Conservation (phyloP, 257 asterid species). For the Solanum appendiculatum region DNA sequence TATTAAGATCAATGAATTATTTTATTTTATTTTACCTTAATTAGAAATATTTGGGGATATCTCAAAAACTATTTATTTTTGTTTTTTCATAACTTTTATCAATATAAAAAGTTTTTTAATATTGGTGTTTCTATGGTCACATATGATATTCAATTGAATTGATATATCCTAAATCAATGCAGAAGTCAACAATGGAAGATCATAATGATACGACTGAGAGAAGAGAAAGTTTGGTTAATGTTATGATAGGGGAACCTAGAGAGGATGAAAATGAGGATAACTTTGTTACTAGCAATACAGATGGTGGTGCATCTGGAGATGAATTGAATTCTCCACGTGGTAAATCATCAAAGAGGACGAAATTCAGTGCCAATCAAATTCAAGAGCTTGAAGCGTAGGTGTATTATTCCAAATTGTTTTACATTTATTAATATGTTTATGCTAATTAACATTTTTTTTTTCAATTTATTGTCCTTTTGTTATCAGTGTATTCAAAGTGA, state of each 20-base stretch:
- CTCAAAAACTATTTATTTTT: too few relatives aligned
- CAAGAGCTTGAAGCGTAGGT: conserved; percentile 71
- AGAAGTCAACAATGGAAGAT: not conserved
- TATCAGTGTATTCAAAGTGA: conserved; percentile 60
- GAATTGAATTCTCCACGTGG: conserved; percentile 25
- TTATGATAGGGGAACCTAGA: conserved; percentile 11
- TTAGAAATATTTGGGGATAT: too few relatives aligned
- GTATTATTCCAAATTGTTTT: too few relatives aligned
- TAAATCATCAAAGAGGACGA: conserved; percentile 33
- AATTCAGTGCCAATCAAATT: conserved; percentile 48
- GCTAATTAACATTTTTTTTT: not conserved
- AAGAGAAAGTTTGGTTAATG: conserved; percentile 28
- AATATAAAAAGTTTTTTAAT: too few relatives aligned
- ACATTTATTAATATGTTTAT: not conserved
- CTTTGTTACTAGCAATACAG: conserved; percentile 45
- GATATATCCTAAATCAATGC: not conserved
- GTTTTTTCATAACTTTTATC: too few relatives aligned
- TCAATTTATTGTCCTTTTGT: not conserved
- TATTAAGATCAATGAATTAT: too few relatives aligned
- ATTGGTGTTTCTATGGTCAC: not conserved
- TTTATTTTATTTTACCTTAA: too few relatives aligned
- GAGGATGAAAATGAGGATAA: conserved; percentile 52
- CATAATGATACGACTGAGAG: conserved; percentile 37
- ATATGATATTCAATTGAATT: not conserved
- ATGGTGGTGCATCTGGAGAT: conserved; percentile 52